Conservation (phyloP, 2,329 filamentous ascomycete species). For the Scytalidium lignicola region DNA sequence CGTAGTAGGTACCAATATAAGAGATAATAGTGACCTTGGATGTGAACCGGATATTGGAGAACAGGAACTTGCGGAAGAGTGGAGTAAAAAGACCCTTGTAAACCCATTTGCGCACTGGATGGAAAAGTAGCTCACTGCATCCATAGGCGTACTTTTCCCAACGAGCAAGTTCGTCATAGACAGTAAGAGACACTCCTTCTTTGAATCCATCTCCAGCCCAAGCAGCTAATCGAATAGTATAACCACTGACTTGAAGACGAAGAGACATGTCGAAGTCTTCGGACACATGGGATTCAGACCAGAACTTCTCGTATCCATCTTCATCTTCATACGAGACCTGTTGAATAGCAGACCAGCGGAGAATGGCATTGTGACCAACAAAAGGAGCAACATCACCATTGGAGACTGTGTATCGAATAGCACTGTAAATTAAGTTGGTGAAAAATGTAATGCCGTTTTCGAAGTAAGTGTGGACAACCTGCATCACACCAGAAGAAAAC, state of each 20-base stretch:
- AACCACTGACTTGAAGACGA: constrained; percentile 66
- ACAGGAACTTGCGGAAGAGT: constrained; percentile 69
- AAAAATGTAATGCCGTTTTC: constrained; percentile 68
- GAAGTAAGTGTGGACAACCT: constrained; percentile 69
- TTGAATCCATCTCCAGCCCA: constrained; percentile 76
- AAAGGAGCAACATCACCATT: constrained; percentile 75
- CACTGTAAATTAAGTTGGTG: constrained; percentile 70
- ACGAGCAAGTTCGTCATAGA: constrained; percentile 77
- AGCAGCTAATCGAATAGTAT: constrained; percentile 66
- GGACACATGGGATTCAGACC: constrained; percentile 75
- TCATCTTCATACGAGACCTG: constrained; percentile 66
- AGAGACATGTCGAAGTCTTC: constrained; percentile 82
- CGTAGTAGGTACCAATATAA: constrained; percentile 78
- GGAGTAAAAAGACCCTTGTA: constrained; percentile 72
- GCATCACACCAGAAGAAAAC: constrained; percentile 73
- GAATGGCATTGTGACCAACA: constrained; percentile 74
- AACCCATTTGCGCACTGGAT: constrained; percentile 69
- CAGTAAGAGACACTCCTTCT: constrained; percentile 77
- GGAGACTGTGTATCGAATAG: constrained; percentile 71
- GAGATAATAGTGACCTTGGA: constrained; percentile 72
- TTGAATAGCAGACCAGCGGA: constrained; percentile 72
- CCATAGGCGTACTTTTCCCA: constrained; percentile 88
- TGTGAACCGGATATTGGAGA: constrained; percentile 67
- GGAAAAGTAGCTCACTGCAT: constrained; percentile 77
- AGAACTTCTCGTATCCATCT: constrained; percentile 72